Evolutionary conservation across 2,329 filamentous ascomycete genomes (phyloP), one percentile per base, ranked within the genome.

Genomic region (Raffaelea albimanens): DNA sequence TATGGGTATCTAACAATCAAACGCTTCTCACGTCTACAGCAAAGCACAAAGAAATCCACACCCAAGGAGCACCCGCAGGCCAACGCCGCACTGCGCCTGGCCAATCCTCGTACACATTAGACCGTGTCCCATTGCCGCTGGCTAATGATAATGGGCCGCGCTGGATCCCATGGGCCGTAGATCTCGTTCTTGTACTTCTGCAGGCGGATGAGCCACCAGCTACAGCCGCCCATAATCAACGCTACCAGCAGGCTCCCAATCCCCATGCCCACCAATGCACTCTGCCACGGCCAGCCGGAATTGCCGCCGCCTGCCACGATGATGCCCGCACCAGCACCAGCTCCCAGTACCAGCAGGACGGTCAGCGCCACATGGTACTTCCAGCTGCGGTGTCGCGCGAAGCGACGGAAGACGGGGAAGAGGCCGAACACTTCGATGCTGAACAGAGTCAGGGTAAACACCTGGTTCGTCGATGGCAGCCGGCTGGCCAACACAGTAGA

Each of bases 121-220:
- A 50, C 49, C 31, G 72, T 68, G 44, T 72, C 67, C 75, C 75
- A 79, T 46, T 73, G 67, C 53, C 73, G 70, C 50, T 80, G 71
- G 58, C 83, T 82, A 59, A 88, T 80, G 53, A 93, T 90, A 48
- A 93, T 79, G 10, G 93, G 93, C 61, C 90, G 76, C 7, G 93
- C 93, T 19, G 91, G 90, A 68, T 98, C 93, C 93, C 93, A 98
- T 1, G 93, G 93, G 40, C 93, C 93, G 60, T 90, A 87, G 56
- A 98, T 96, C 67, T 97, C 93, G 63, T 97, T 97, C 72, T 98
- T 98, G 67, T 97, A 98, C 68, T 95, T 91, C 67, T 98, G 93
- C 64, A 98, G 66, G 9, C 89, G 87, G 59, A 98, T 97, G 53
- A 98, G 68, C 90, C 93, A 97, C 91, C 90, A 97, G 61, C 88